Evolutionary conservation across 371 early-diverging fungal species (phyloP).

Genomic region (Dichotomocladium elegans): DNA sequence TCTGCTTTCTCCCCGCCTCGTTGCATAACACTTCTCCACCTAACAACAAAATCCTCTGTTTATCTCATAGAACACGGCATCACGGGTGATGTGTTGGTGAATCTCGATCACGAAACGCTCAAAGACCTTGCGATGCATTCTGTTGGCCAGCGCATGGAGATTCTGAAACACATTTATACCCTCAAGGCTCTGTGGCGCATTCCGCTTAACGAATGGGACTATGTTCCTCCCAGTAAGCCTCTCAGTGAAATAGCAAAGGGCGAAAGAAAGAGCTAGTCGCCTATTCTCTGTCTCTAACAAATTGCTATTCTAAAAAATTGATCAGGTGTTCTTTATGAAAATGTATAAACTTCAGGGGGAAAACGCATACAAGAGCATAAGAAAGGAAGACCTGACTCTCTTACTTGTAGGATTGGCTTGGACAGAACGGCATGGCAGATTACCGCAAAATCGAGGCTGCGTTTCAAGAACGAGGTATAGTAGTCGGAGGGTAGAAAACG

Average conservation of each 20-base stretch:
- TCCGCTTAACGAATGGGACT: slow-evolving; percentile 82
- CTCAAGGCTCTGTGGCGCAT: slow-evolving; percentile 74
- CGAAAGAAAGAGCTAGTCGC: too few relatives aligned
- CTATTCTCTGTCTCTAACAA: too few relatives aligned
- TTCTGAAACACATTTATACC: slow-evolving; percentile 84
- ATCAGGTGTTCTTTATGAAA: slow-evolving; percentile 61
- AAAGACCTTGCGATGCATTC: slow-evolving; percentile 82
- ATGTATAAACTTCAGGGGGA: slow-evolving; percentile 43
- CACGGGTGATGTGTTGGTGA: slow-evolving; percentile 85
- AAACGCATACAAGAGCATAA: too few relatives aligned
- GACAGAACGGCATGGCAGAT: slow-evolving; percentile 49
- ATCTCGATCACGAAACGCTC: slow-evolving; percentile 88
- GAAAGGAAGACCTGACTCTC: too few relatives aligned
- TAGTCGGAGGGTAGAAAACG: background rate
- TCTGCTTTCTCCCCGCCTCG: background rate
- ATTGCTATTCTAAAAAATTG: background rate
- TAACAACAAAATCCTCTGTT: too few relatives aligned
- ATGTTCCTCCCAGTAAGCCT: slow-evolving; percentile 82
- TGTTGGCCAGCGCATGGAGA: slow-evolving; percentile 82
- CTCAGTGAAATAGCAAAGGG: too few relatives aligned
- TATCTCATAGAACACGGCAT: slow-evolving; percentile 81
- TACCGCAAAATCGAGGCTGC: slow-evolving; percentile 53
- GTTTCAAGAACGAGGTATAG: slow-evolving; percentile 57
- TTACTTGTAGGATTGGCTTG: slow-evolving; percentile 48
- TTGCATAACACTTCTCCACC: background rate